phyloP scores from a whole-genome alignment of 2,329 filamentous ascomycete species.

The Cladosporium sp. region DNA sequence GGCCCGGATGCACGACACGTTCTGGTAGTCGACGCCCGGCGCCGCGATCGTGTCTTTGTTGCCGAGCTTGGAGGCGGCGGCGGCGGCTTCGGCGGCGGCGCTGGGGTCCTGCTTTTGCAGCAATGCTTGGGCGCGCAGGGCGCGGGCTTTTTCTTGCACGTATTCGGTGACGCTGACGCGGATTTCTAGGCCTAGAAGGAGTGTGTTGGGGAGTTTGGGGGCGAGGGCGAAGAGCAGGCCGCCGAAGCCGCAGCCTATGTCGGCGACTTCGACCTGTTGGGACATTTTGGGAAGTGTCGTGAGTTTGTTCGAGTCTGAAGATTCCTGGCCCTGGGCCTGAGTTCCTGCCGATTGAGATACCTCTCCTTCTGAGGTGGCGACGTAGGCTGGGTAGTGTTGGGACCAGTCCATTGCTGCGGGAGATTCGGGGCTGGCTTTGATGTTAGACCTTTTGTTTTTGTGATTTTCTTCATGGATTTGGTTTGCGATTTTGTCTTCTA shows the following conservation, averaged over 20 bases:
- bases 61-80: conserved; percentile 5
- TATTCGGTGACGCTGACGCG: conserved; percentile 86
- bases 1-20: conserved; percentile 82
- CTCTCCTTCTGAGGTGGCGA: conserved; percentile 30
- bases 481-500: neutral
- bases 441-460: neutral
- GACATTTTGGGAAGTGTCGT: conserved; percentile 41
- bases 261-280: conserved; percentile 83
- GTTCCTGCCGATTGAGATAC: conserved; percentile 14
- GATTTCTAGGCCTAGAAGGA: conserved; percentile 91
- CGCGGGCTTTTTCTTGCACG: conserved; percentile 82
- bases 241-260: conserved; percentile 96
- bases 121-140: conserved; percentile 67
- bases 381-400: conserved; percentile 73
- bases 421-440: conserved; percentile 64
- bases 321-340: neutral
- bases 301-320: conserved; percentile 20
- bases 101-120: neutral
- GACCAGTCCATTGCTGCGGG: conserved; percentile 93
- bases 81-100: conserved; percentile 1
- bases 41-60: conserved; percentile 1
- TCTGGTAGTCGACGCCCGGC: conserved; percentile 65
- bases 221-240: conserved; percentile 84
- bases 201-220: conserved; percentile 74
- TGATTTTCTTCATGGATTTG: too few relatives aligned